Conservation (phyloP, 345 rosid species). For the Eucalyptus erythrocorys region DNA sequence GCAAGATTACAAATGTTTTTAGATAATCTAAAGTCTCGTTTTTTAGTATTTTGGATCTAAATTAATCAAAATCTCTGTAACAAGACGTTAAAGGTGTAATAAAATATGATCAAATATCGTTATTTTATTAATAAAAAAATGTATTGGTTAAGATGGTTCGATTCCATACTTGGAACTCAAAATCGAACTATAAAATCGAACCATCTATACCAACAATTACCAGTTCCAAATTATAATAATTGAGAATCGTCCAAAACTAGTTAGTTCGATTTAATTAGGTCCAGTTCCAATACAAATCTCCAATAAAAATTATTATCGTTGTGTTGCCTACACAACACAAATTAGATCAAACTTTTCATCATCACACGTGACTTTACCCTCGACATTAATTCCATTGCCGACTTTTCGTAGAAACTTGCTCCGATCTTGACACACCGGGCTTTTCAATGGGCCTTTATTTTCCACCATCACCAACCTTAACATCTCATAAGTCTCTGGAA, state of each 20-base stretch:
- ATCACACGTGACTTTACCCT: neutral
- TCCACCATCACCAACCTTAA: neutral
- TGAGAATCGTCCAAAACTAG: rapidly evolving
- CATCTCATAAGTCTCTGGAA: neutral
- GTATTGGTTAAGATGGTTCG: rapidly evolving
- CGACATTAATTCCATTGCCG: neutral
- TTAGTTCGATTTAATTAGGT: no score
- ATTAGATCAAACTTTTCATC: neutral
- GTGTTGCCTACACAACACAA: neutral
- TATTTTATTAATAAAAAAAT: no score
- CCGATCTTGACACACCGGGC: neutral
- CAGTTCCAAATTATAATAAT: no score
- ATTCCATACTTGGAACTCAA: rapidly evolving
- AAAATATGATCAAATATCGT: no score
- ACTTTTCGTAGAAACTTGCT: neutral
- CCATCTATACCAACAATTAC: neutral
- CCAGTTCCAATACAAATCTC: no score
- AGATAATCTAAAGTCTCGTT: no score
- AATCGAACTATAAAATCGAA: no score
- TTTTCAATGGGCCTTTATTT: neutral
- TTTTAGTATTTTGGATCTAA: neutral
- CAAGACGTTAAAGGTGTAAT: no score
- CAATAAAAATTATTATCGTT: neutral
- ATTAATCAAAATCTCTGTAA: rapidly evolving
- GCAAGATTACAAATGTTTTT: no score